Evolutionary conservation across 441 rosid species (phyloP), one percentile per base, ranked within the genome.

Genomic region (Pelargonium australe): DNA sequence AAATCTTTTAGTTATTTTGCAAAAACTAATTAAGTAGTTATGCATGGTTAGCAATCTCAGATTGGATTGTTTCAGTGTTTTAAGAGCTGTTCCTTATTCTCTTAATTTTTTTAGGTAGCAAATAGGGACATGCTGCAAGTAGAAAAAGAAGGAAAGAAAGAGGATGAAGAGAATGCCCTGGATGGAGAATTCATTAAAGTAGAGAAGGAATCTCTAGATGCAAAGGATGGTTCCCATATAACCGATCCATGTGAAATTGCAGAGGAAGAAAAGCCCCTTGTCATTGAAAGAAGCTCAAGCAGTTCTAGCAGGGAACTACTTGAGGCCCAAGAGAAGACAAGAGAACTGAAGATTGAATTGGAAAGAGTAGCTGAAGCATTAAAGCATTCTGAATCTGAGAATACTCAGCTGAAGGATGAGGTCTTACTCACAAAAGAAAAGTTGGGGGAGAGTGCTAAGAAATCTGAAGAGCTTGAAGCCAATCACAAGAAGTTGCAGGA

Each of bases 101-200:
- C 63, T 66, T 72, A 64, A 65, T 66, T 28, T 58, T 70, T 77
- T 9, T 81, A 87, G 97, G 79, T 63, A 49, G 71, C 64, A 14
- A 86, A 84, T 67, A 91, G 87, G 70, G 87, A 79, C 16, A 68
- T 72, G 77, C 73, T 76, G 17, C 69, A 73, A 58, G 85, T 70
- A 13, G 84, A 76, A 49, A 85, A 77, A 70, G 87, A 65, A 71
- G 86, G 76, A 25, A 84, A 79, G 75, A 88, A 87, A 77, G 97
- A 90, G 67, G 96, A 89, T 65, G 96, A 92, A 63, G 98, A 90
- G 80, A 80, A 80, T 65, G 63, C 79, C 60, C 73, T 79, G 58
- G 99, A 85, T 72, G 97, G 92, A 65, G 98, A 86, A 77, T 95
- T 95, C 85, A 89, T 95, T 66, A 95, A 95, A 78, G 93, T 95